Evolutionary conservation across 2,329 filamentous ascomycete species (phyloP), one percentile per base, ranked within the genome.

Genomic region (Fusarium torreyae): DNA sequence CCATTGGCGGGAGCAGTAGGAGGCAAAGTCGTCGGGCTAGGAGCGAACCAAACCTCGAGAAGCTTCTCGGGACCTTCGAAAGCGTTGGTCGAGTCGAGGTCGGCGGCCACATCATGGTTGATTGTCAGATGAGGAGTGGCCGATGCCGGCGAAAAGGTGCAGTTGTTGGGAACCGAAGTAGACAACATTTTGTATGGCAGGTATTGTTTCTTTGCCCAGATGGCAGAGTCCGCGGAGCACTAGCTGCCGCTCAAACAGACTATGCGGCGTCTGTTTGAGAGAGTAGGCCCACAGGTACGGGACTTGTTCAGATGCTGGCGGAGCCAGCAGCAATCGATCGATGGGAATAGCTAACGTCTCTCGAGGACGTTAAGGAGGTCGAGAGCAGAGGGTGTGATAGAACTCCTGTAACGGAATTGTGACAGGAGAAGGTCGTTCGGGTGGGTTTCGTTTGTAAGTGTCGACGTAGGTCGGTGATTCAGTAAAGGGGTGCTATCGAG

Each of bases 31-130:
- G 88, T 85, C 51, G 94, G 87, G 75, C 92, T 93, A 24, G 94
- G 90, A 61, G 92, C 92, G 80, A 99, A 98, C 96, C 96, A 99
- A 77, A 99, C 95, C 85, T 99, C 96, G 76, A 99, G 88, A 57
- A 99, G 88, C 86, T 99, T 99, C 85, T 99, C 96, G 44, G 96
- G 96, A 92, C 92, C 95, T 86, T 99, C 96, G 79, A 99, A 99
- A 72, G 95, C 94, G 87, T 94, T 97, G 87, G 86, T 92, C 60
- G 94, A 98, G 84, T 98, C 96, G 77, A 98, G 88, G 80, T 97
- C 94, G 74, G 94, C 88, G 72, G 93, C 94, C 75, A 95, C 94
- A 85, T 97, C 93, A 82, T 94, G 94, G 84, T 98, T 98, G 87
- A 98, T 98, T 51, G 93, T 98, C 84, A 98, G 85, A 80, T 96